phyloP scores from a whole-genome alignment of 139 green algal genomes.

The Chlamydomonas incerta region DNA sequence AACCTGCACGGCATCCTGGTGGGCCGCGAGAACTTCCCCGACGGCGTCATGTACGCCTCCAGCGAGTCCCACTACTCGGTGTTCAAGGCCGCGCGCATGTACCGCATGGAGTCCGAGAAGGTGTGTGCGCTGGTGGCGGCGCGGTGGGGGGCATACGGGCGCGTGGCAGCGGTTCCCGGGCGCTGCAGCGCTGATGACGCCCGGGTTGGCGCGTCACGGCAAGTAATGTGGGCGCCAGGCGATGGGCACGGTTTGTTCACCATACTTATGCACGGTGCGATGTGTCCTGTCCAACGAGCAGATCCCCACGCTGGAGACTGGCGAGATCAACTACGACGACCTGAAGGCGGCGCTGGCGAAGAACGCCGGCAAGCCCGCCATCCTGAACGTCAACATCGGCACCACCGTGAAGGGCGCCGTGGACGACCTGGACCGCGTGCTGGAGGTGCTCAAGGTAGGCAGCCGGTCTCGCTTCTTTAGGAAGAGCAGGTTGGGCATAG shows the following conservation, averaged over 20 bases:
- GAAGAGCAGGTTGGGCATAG: no score
- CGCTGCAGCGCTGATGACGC: no score
- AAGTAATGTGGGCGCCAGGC: no score
- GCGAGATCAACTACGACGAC: constrained; percentile 96
- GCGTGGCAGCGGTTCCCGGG: no score
- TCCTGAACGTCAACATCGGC: constrained; percentile 99
- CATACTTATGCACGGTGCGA: no score
- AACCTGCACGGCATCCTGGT: constrained; percentile 98
- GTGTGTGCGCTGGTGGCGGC: no score
- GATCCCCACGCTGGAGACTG: constrained; percentile 73
- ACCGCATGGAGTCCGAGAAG: constrained; percentile 94
- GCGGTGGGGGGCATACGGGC: not conserved
- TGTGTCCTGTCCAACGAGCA: no score
- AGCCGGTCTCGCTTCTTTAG: no score
- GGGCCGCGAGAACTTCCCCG: constrained; percentile 88
- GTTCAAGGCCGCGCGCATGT: constrained; percentile 97
- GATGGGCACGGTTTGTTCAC: no score
- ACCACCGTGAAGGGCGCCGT: constrained; percentile 94
- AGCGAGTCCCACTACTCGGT: constrained; percentile 97
- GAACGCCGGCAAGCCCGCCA: constrained; percentile 86
- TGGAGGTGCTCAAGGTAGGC: constrained; percentile 47
- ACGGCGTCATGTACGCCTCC: constrained; percentile 92
- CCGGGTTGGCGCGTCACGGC: no score
- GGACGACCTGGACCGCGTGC: constrained; percentile 78
- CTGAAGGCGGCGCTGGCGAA: constrained; percentile 67